Evolutionary conservation across 768 basidiomycete genomes (phyloP), one percentile per base, ranked within the genome.

Genomic region (Termitomyces heimii): DNA sequence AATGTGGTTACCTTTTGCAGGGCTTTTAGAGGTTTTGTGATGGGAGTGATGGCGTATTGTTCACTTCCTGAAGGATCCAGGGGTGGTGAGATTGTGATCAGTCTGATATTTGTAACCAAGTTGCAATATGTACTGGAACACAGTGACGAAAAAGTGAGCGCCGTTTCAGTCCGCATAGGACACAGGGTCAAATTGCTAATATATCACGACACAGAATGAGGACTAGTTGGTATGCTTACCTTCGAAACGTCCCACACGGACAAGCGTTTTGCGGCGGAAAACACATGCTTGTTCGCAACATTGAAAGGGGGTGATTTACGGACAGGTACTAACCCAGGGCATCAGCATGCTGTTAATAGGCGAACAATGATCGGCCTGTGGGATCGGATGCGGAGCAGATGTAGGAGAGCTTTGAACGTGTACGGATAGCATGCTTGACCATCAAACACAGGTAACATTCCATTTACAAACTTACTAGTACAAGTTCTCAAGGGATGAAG

Each of bases 21-120:
- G 16, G 50, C 35, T 58, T 61, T 58, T 51, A 53, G 45, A 44
- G 29, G 42, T 39, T 46, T 55, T 26, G 35, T 58, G 54, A 56
- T 58, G 60, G 35, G 46, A 51, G 42, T 53, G 57, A 53, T 53
- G 45, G 40, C 45, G 39, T 39, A 20, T 1, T 26, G 53, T 35
- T 5, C 6, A 37, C 37, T 35, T 35, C 14, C 31, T 42, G 12
- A 18, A 13, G 34, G 35, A 24, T 9, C 22, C 48, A 53, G 56
- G 48, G 42, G n/a, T n/a, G n/a, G n/a, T 13, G 22, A 56, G 55
- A 31, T 56, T 32, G 35, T 14, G 43, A 61, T 61, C 59, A 59
- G 54, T 61, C 57, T 32, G 29, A 22, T 53, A 59, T 63, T 57
- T 61, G 56, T 61, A 59, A 57, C 59, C 56, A 61, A 50, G 60